Evolutionary conservation across 352 stramenopile species (phyloP).

Genomic region (Aphanomyces astaci): DNA sequence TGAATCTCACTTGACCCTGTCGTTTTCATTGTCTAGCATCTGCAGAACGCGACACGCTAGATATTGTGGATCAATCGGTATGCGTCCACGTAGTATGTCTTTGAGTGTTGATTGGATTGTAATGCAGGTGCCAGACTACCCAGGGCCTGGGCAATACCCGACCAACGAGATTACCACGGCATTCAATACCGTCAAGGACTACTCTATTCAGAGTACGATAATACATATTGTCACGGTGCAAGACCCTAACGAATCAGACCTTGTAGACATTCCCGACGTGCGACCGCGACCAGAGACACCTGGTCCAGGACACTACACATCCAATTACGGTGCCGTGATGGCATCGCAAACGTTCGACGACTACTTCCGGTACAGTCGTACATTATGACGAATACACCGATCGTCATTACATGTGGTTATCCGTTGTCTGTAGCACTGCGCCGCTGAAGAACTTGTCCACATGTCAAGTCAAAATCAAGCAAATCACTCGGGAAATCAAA

Average conservation of each 20-base stretch:
- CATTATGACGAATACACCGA: too few species aligned
- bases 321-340: constrained; percentile 9
- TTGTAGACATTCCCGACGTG: neutral
- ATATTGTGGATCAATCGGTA: neutral
- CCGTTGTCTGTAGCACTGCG: neutral
- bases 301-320: constrained; percentile 17
- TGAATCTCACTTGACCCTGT: neutral
- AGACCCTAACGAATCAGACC: neutral
- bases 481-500: constrained; percentile 19
- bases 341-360: constrained; percentile 12
- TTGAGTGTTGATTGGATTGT: neutral
- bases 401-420: too few species aligned
- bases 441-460: constrained; percentile 17
- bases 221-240: too few species aligned
- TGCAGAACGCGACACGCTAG: neutral
- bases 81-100: neutral
- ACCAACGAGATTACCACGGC: constrained; percentile 1
- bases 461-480: constrained; percentile 11
- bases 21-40: neutral
- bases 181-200: constrained; percentile 4
- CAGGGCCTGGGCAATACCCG: constrained; percentile 12
- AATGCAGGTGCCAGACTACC: neutral
- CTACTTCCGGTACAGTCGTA: constrained; percentile 19
- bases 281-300: neutral
- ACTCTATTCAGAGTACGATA: neutral